A percentile compares a stretch with the other conserved stretches of the same genome.
Conservation (phyloP, 2,329 filamentous ascomycete species). For the Hirsutella minnesotensis region DNA sequence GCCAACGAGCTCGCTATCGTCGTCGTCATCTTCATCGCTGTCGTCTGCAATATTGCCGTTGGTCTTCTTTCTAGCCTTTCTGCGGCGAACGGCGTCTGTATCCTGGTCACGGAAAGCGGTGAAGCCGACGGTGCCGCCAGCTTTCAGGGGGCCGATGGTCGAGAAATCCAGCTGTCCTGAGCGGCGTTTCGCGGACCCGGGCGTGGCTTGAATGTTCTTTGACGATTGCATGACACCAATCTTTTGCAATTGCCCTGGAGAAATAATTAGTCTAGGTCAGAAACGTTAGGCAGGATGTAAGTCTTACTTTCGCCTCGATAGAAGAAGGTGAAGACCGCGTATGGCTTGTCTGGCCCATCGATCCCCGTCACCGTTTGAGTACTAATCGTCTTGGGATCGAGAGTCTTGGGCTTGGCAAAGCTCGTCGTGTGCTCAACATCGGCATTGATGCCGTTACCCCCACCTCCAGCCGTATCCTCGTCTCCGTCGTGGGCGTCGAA, state of each 20-base stretch:
- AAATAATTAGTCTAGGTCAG: slow-evolving; percentile 1
- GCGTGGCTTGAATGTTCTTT: slow-evolving; percentile 51
- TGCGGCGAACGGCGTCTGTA: slow-evolving; percentile 40
- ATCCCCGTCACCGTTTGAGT: slow-evolving; percentile 99
- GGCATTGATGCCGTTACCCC: slow-evolving; percentile 52
- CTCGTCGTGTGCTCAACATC: slow-evolving; percentile 95
- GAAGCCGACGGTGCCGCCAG: slow-evolving; percentile 81
- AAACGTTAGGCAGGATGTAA: background rate
- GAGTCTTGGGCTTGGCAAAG: slow-evolving; percentile 89
- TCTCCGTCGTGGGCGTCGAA: slow-evolving; percentile 96
- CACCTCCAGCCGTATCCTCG: slow-evolving; percentile 48
- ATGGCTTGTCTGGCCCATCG: slow-evolving; percentile 89
- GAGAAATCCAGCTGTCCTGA: slow-evolving; percentile 79
- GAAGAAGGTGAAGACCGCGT: slow-evolving; percentile 94
- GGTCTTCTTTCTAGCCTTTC: slow-evolving; percentile 47
- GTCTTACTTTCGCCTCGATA: slow-evolving; percentile 86
- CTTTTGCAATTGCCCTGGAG: slow-evolving; percentile 79
- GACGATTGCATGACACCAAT: slow-evolving; percentile 74
- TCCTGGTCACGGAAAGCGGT: slow-evolving; percentile 71
- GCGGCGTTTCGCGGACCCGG: slow-evolving; percentile 58
- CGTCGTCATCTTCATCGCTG: slow-evolving; percentile 64
- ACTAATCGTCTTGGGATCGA: slow-evolving; percentile 95
- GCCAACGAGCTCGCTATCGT: slow-evolving; percentile 44
- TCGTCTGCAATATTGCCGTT: slow-evolving; percentile 59
- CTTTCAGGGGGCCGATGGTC: slow-evolving; percentile 71